Base-by-base conservation (phyloP, 768 basidiomycete genomes). In the Collybiopsis confluens region DNA sequence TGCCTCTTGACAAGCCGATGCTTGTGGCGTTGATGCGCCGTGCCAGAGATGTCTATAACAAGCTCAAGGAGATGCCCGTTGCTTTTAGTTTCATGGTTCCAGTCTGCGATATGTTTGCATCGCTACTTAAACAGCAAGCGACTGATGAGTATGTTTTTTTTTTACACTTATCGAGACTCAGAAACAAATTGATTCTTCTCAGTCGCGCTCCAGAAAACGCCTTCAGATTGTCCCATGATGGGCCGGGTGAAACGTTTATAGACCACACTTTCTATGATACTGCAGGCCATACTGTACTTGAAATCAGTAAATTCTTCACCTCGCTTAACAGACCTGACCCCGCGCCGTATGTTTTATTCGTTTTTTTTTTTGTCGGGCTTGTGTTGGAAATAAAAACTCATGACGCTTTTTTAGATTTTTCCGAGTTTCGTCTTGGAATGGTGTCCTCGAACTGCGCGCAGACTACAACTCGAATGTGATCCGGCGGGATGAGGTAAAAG, bases 281-380 rank as follows among this genome's bases (percentile, higher is more conserved):
- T 16, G 38, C 26, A 13, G 62, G 59, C 3, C 18, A 37, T 3
- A n/a, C 48, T 8, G 36, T 57, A 7, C 43, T 65, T 23, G 42
- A 16, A 15, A 30, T 67, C 24, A 28, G n/a, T 1, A 58, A 61
- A 11, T 62, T 59, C 53, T 62, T 66, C 46, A 58, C 61, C 6
- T 56, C 61, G 2, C 3, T 67, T 36, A 67, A 67, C 45, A 54
- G 59, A 42, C 51, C 48, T 2, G 59, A 65, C 38, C 66, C 67
- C 18, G 65, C 61, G 2, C 65, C 67, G 67, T 67, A 59, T 45
- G 66, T 64, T 1, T 2, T 18, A 10, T 37, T 50, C 13, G 18
- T 43, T 43, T 16, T 13, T n/a, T 30, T 1, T 24, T 9, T 3
- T 20, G n/a, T n/a, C n/a, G n/a, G n/a, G n/a, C n/a, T n/a, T n/a